Percentiles rank a stretch among this genome's conserved stretches.
Evolutionary conservation across 148 eudicot species (phyloP).

Genomic region (Heliamphora exappendiculata): DNA sequence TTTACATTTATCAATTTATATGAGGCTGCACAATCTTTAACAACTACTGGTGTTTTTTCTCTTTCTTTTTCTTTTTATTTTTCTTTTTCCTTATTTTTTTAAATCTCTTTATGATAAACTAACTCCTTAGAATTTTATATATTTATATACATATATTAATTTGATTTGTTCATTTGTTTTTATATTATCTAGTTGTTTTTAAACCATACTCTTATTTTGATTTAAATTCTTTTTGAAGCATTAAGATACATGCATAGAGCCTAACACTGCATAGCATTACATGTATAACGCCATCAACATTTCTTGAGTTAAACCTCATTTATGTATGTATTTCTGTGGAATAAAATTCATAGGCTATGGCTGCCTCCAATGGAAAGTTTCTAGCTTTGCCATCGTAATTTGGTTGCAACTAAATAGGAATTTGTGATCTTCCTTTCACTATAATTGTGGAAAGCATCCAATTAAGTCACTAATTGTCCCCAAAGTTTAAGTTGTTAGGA

Average conservation of each 20-base stretch:
- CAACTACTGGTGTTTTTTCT: too few relatives aligned
- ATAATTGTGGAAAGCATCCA: conserved; percentile 1
- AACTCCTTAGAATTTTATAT: background rate
- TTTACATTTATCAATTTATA: background rate
- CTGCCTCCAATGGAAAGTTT: too few relatives aligned
- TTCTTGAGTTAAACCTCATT: background rate
- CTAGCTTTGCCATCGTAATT: background rate
- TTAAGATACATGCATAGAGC: background rate
- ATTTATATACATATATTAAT: background rate
- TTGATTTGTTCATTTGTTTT: background rate
- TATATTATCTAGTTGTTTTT: background rate
- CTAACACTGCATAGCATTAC: background rate
- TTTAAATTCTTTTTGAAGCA: background rate
- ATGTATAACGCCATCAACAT: background rate
- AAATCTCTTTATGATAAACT: background rate
- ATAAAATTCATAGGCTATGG: too few relatives aligned
- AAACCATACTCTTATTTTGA: background rate
- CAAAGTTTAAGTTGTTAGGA: too few relatives aligned
- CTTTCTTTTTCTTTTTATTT: background rate
- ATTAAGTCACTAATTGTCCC: too few relatives aligned
- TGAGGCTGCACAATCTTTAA: background rate
- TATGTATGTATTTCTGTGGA: too few relatives aligned
- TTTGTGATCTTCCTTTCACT: background rate
- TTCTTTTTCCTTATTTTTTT: background rate
- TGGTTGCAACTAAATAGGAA: background rate